Base-by-base conservation (phyloP, 352 stramenopile genomes). In the Thraustotheca clavata region DNA sequence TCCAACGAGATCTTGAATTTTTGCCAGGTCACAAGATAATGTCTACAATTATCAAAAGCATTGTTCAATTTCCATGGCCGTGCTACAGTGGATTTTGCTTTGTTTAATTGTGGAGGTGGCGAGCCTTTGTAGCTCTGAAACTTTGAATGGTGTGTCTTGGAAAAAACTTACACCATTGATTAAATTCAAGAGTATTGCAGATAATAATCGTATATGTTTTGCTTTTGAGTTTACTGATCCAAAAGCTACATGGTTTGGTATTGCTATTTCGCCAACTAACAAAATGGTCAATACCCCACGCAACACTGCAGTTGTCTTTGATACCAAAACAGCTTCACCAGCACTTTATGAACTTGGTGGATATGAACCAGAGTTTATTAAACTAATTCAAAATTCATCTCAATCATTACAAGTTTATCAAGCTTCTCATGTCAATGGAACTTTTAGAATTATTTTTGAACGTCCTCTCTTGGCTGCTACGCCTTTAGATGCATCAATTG, bases 301-400 rank as follows among this genome's bases (percentile, higher is more conserved):
- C 18, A 71, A 73, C 33, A 90, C 87, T 62, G 82, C 86, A 41
- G 86, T 93, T 75, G 71, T 90, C 55, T 88, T 87, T 68, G 76
- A 80, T 59, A 71, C 73, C 34, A 9, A 14, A 52, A 31, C 43
- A 14, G 43, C 14, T 31, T 6, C 31, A 24, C 24, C n/a, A 24
- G 43, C 9, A 3, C 9, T 52, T 31, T 52, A 52, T 31, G 3
- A 9, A 2, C 43, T 52, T 7, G 43, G 11, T 31, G 43, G 43
- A 9, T 52, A 26, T 31, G 43, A 52, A 18, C 43, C 43, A 6
- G 43, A 52, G 43, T 7, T 52, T 2, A 16, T 43, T 16, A 20
- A 18, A 20, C 43, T 52, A 24, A 24, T 31, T 24, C 43, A 2
- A 31, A 9, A 52, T 20, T 14, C 43, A 3, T 52, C 43, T 4